Percentiles rank a stretch among this genome's conserved stretches.
These are phyloP conservation scores for Theobroma grandiflorum DNA, from an alignment of 441 rosid species.

Conservation along the genomic window DNA sequence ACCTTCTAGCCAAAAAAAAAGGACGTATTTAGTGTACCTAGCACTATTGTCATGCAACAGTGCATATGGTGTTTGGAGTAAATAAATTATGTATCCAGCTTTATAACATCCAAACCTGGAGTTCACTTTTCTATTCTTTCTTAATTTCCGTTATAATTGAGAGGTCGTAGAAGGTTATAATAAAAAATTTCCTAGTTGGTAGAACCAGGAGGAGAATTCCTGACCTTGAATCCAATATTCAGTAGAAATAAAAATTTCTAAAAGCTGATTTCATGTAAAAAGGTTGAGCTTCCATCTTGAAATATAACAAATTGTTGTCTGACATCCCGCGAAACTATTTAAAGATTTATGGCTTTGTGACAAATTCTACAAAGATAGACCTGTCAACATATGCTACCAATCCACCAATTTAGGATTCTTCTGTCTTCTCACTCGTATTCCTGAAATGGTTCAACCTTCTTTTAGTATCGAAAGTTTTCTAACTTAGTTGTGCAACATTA, in stretches of 20 bases:
- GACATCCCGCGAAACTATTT: neutral
- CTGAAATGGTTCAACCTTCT: conserved; percentile 33
- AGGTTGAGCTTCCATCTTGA: neutral
- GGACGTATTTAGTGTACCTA: neutral
- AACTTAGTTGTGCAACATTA: neutral
- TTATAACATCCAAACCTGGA: neutral
- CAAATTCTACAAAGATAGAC: neutral
- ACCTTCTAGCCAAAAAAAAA: too few species aligned
- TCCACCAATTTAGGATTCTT: conserved; percentile 35
- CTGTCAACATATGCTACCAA: neutral
- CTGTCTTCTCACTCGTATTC: conserved; percentile 30
- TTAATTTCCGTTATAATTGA: neutral
- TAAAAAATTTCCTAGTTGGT: neutral
- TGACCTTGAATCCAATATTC: neutral
- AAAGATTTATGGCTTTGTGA: neutral
- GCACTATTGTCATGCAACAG: neutral
- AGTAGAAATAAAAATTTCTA: neutral
- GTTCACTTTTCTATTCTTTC: neutral
- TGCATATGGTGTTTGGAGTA: neutral
- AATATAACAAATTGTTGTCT: neutral
- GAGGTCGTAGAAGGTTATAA: neutral
- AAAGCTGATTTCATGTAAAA: conserved; percentile 3
- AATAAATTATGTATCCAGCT: neutral
- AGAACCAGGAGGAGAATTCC: neutral
- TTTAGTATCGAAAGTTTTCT: neutral